Evolutionary conservation across 2,329 filamentous ascomycete genomes (phyloP).

Genomic region (Claviceps sp.): DNA sequence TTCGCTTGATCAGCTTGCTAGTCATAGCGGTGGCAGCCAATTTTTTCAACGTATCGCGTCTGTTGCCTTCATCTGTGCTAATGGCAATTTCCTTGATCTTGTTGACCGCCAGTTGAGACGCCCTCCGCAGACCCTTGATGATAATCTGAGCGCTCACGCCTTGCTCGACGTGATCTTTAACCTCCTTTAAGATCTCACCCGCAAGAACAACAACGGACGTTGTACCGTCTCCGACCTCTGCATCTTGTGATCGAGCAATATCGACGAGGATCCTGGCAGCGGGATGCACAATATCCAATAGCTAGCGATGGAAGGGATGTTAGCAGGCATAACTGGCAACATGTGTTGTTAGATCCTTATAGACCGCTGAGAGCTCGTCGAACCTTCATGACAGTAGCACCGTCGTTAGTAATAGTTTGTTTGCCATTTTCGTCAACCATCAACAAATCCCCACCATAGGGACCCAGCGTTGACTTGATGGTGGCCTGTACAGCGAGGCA

Average conservation of each 20-base stretch:
- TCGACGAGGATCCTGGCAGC: slow-evolving; percentile 95
- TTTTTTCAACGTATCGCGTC: slow-evolving; percentile 77
- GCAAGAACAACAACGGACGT: slow-evolving; percentile 94
- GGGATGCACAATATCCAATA: slow-evolving; percentile 96
- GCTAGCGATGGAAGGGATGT: slow-evolving; percentile 31
- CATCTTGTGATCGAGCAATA: slow-evolving; percentile 96
- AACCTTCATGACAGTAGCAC: slow-evolving; percentile 98
- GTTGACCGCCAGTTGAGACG: slow-evolving; percentile 84
- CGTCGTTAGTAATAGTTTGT: slow-evolving; percentile 98
- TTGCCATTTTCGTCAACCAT: slow-evolving; percentile 91
- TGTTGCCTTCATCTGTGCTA: slow-evolving; percentile 67
- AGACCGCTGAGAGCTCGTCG: slow-evolving; percentile 2
- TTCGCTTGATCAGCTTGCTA: slow-evolving; percentile 97
- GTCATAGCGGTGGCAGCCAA: slow-evolving; percentile 95
- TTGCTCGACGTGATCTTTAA: slow-evolving; percentile 91
- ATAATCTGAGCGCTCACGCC: slow-evolving; percentile 96
- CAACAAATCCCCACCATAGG: slow-evolving; percentile 91
- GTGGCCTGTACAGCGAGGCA: slow-evolving; percentile 91
- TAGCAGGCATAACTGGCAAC: background rate
- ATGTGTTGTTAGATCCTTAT: background rate
- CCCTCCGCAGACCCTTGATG: slow-evolving; percentile 86
- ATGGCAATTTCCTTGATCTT: slow-evolving; percentile 98
- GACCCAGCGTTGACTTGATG: slow-evolving; percentile 89
- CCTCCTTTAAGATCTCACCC: slow-evolving; percentile 94
- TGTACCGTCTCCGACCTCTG: slow-evolving; percentile 95